phyloP scores from a whole-genome alignment of 305 asterid species.

The Salvia sclarea region DNA sequence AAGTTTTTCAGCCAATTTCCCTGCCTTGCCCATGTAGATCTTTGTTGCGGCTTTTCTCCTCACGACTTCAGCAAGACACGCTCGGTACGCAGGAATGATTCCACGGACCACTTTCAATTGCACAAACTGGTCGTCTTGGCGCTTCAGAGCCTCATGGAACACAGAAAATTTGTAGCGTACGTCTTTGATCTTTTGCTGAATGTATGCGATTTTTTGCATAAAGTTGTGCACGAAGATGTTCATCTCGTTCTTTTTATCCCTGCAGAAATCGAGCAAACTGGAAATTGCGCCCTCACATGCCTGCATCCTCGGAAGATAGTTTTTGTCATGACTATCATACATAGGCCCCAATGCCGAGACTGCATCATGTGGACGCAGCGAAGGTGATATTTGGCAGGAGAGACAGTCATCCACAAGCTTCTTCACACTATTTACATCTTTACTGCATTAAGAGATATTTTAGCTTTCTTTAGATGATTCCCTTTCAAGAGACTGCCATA shows the following conservation, averaged over 20 bases:
- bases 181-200: slow-evolving; percentile 78
- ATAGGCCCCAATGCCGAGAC: slow-evolving; percentile 97
- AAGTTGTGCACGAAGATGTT: slow-evolving; percentile 74
- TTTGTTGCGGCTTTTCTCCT: slow-evolving; percentile 91
- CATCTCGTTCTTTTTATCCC: slow-evolving; percentile 84
- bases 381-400: slow-evolving; percentile 67
- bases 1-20: slow-evolving; percentile 91
- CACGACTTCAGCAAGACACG: slow-evolving; percentile 94
- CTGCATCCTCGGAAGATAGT: slow-evolving; percentile 80
- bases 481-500: slow-evolving; percentile 6
- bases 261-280: slow-evolving; percentile 64
- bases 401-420: slow-evolving; percentile 93
- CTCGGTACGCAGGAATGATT: slow-evolving; percentile 84
- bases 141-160: slow-evolving; percentile 89
- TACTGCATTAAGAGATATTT: slow-evolving; percentile 53
- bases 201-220: slow-evolving; percentile 87
- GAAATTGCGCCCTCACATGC: slow-evolving; percentile 68
- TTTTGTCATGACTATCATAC: slow-evolving; percentile 81
- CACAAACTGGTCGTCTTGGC: slow-evolving; percentile 84
- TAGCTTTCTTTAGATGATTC: slow-evolving; percentile 3
- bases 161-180: slow-evolving; percentile 81
- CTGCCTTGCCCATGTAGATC: slow-evolving; percentile 97
- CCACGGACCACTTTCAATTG: slow-evolving; percentile 86
- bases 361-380: slow-evolving; percentile 98
- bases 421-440: slow-evolving; percentile 87